Evolutionary conservation across 2,329 filamentous ascomycete genomes (phyloP).

Genomic region (Trichoderma sp.): DNA sequence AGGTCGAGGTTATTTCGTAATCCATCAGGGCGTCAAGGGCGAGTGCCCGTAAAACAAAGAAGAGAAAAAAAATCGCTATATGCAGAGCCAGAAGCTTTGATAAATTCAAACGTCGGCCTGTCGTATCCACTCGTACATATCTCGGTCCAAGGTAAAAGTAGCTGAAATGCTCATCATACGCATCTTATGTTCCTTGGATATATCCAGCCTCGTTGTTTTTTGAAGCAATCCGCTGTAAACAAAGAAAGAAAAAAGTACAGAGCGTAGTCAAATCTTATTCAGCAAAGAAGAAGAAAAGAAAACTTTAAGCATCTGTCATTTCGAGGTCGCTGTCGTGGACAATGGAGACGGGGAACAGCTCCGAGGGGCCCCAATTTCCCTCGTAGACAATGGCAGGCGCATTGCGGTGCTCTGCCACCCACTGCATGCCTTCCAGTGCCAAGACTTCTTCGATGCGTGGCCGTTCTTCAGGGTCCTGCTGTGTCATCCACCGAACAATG

Average conservation of each 20-base stretch:
- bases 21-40: constrained; percentile 23
- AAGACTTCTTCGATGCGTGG: constrained; percentile 75
- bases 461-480: constrained; percentile 67
- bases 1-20: constrained; percentile 24
- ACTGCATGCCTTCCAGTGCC: constrained; percentile 68
- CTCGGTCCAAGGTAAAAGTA: constrained; percentile 25
- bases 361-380: constrained; percentile 88
- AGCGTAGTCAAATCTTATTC: background rate
- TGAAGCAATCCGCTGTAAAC: constrained; percentile 17
- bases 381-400: constrained; percentile 94
- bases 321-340: constrained; percentile 49
- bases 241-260: background rate
- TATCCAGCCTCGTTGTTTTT: constrained; percentile 34
- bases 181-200: constrained; percentile 23
- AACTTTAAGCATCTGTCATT: constrained; percentile 55
- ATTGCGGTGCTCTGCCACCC: constrained; percentile 73
- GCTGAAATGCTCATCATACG: constrained; percentile 23
- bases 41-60: constrained; percentile 3
- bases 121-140: constrained; percentile 26
- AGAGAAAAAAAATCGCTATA: constrained; percentile 8
- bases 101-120: constrained; percentile 22
- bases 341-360: constrained; percentile 41
- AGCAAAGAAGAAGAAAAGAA: background rate
- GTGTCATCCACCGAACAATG: constrained; percentile 85
- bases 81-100: constrained; percentile 7